Conservation (phyloP, 2,329 filamentous ascomycete species). For the Claviceps sp. region DNA sequence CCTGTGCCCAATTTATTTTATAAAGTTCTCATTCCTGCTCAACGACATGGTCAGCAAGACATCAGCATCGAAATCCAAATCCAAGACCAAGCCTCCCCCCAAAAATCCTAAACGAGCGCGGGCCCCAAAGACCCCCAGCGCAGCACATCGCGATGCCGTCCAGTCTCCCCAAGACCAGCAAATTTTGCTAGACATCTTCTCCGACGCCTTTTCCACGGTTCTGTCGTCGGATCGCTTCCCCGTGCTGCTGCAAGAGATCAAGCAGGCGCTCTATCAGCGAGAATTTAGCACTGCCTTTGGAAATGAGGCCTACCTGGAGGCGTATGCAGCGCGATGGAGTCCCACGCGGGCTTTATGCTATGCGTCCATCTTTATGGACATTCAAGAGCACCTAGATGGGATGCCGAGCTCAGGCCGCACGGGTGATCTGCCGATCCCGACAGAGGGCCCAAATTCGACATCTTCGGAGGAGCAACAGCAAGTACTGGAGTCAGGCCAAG, state of each 20-base stretch:
- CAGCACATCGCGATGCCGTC: neutral
- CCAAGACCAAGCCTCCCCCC: neutral
- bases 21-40: neutral
- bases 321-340: constrained; percentile 86
- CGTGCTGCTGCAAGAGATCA: constrained; percentile 62
- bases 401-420: constrained; percentile 7
- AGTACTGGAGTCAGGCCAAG: neutral
- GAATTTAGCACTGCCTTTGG: constrained; percentile 77
- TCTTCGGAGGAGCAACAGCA: neutral
- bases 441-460: neutral
- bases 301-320: constrained; percentile 54
- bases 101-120: neutral
- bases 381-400: constrained; percentile 22
- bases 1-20: neutral
- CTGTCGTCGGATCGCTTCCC: constrained; percentile 35
- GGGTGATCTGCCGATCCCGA: neutral
- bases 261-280: constrained; percentile 71
- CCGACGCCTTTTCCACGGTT: constrained; percentile 42
- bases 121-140: neutral
- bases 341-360: constrained; percentile 77
- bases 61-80: neutral
- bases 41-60: constrained; percentile 4
- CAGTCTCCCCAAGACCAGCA: constrained; percentile 38
- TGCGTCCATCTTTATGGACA: constrained; percentile 35
- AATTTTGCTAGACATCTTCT: constrained; percentile 60